phyloP scores from a whole-genome alignment of 2,329 filamentous ascomycete genomes.

The Drechslerella dactyloides region DNA sequence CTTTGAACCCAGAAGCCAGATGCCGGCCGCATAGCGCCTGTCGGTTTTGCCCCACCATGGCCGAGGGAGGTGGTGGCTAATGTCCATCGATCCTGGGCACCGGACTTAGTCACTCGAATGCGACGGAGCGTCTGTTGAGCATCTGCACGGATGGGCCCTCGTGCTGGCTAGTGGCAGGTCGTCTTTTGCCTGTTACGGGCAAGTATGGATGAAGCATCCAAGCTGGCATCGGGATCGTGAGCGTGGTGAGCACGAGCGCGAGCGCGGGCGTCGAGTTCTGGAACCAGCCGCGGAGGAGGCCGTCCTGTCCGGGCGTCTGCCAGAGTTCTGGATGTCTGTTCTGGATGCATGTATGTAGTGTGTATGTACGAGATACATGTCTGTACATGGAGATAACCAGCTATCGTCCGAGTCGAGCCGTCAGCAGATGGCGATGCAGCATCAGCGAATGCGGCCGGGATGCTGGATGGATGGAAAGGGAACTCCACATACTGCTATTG shows the following conservation, averaged over 20 bases:
- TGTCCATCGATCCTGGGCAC: slow-evolving; percentile 14
- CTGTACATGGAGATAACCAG: too few relatives aligned
- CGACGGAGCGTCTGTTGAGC: background rate
- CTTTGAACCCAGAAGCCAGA: slow-evolving; percentile 9
- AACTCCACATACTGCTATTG: slow-evolving; percentile 20
- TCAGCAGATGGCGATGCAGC: background rate
- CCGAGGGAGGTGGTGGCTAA: slow-evolving; percentile 2
- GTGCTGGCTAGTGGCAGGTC: background rate
- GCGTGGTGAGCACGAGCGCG: background rate
- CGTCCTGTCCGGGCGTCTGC: too few relatives aligned
- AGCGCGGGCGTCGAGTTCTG: background rate
- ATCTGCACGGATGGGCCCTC: background rate
- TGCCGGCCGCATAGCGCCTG: background rate
- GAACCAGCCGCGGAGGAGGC: background rate
- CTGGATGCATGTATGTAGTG: background rate
- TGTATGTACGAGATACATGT: too few relatives aligned
- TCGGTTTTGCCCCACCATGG: slow-evolving; percentile 12
- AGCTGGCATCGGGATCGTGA: background rate
- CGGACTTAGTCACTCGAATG: slow-evolving; percentile 5
- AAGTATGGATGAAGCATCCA: background rate
- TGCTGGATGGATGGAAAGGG: too few relatives aligned
- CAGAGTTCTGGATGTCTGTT: too few relatives aligned
- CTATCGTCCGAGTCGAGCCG: background rate
- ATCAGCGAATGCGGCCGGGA: background rate
- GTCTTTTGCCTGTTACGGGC: background rate